Base-by-base conservation (phyloP, 1,284 basidiomycete genomes). In the Austropuccinia psidii region DNA sequence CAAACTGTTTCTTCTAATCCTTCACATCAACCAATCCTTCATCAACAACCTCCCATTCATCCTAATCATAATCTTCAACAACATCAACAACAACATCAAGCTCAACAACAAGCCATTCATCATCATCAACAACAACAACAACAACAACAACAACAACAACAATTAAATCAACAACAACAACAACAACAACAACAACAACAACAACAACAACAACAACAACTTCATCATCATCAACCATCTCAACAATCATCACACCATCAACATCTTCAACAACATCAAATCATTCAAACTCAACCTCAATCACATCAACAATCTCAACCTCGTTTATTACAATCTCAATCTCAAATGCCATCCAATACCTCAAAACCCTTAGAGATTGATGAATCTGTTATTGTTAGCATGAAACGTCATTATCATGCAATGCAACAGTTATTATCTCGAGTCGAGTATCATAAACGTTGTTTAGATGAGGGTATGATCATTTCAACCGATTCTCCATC, bases 11-110 rank as follows among this genome's bases (percentile, higher is more conserved):
- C 61, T 17, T 43, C 54, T 35, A 54, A 57, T 24, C 24, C 49
- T 24, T 37, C 43, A 35, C 69, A 72, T 37, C 55, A 57, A 33
- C 69, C 61, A 27, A 61, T 72, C 27, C 69, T 50, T 15, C 57
- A 62, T 61, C 69, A 69, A 27, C 67, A 69, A 69, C 43, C 57
- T 7, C 33, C 60, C 15, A 21, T 43, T 21, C 68, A 72, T 39
- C 35, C 68, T 33, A 31, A 57, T 41, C 69, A 61, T 7, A 15
- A 49, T 54, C 29, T 62, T 17, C 69, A 50, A 49, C 69, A 72
- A 29, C 57, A 49, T 6, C 50, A 41, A 9, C 52, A 55, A 15
- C 31, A 37, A 24, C 52, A 41, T 15, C 66, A 68, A 24, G 43
- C 31, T 11, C 66, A 54, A 24, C 45, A 19, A 27, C 50, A 54